Conservation (phyloP, 2,329 filamentous ascomycete genomes). For the Colletotrichum godetiae region DNA sequence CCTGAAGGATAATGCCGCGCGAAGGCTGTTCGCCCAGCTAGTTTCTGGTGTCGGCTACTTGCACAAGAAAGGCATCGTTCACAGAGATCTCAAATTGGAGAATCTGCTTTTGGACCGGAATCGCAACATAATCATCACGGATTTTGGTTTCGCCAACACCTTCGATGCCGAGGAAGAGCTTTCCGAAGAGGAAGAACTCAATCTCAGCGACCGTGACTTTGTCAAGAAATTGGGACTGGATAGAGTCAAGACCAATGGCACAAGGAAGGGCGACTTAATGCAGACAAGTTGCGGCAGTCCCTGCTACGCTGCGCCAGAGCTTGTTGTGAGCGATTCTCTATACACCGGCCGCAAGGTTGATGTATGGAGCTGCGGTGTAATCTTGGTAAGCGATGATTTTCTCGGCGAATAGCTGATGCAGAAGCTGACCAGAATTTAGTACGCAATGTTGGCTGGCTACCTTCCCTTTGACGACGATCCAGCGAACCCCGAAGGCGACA, state of each 20-base stretch:
- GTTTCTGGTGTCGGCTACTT: constrained; percentile 97
- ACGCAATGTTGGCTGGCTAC: constrained; percentile 98
- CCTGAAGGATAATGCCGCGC: constrained; percentile 91
- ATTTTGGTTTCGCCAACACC: constrained; percentile 98
- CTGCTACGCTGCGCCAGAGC: constrained; percentile 95
- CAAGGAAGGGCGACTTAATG: constrained; percentile 93
- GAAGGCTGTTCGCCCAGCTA: constrained; percentile 92
- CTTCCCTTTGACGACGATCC: constrained; percentile 98
- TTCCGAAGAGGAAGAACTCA: constrained; percentile 88
- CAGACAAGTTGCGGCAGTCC: constrained; percentile 98
- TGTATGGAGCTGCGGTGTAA: constrained; percentile 99
- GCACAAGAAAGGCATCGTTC: constrained; percentile 98
- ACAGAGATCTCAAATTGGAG: constrained; percentile 95
- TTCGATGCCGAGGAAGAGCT: constrained; percentile 92
- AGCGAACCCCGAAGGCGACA: constrained; percentile 97
- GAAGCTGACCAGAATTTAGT: constrained; percentile 64
- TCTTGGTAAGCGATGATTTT: constrained; percentile 75
- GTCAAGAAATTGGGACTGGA: constrained; percentile 90
- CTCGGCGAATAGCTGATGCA: background rate
- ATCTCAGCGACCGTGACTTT: constrained; percentile 86
- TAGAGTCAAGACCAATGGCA: constrained; percentile 77
- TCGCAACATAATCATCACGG: constrained; percentile 98
- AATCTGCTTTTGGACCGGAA: constrained; percentile 95
- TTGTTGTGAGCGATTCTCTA: constrained; percentile 96
- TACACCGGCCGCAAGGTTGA: constrained; percentile 99